Conservation (phyloP, 2,329 filamentous ascomycete species). For the Colletotrichum musicola region DNA sequence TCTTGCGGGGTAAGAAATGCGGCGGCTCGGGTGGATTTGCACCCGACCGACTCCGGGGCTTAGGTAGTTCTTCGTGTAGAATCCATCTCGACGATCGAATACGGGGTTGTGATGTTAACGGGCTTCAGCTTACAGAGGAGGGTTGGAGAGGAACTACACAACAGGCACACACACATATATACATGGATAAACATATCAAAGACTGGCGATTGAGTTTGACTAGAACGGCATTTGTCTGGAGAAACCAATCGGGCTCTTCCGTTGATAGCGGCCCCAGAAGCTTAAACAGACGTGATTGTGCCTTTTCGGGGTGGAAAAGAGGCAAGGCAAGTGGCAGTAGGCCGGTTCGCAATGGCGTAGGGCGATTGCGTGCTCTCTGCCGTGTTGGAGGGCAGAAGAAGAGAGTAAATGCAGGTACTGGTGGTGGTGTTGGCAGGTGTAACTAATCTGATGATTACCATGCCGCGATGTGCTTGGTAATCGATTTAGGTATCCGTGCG, state of each 20-base stretch:
- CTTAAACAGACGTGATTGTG: slow-evolving; percentile 16
- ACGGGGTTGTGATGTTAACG: background rate
- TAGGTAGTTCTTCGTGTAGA: background rate
- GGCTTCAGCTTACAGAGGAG: background rate
- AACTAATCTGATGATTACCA: too few species aligned
- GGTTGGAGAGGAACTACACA: background rate
- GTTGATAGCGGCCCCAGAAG: slow-evolving; percentile 11
- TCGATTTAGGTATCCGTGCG: too few species aligned
- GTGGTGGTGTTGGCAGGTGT: too few species aligned
- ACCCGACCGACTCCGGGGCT: slow-evolving; percentile 12
- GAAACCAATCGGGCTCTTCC: slow-evolving; percentile 23
- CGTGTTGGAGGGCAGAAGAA: background rate
- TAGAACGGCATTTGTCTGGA: background rate
- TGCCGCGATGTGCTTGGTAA: too few species aligned
- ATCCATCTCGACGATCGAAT: too few species aligned
- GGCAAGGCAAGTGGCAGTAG: background rate
- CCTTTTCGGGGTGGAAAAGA: too few species aligned
- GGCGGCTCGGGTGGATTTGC: slow-evolving; percentile 15
- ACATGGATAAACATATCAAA: background rate
- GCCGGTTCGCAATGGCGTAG: slow-evolving; percentile 2
- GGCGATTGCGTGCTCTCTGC: slow-evolving; percentile 13
- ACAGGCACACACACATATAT: too few species aligned
- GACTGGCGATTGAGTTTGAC: background rate
- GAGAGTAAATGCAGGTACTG: too few species aligned
- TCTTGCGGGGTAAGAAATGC: background rate